Conservation (phyloP, 2,329 filamentous ascomycete genomes). For the Diaporthe sp. region DNA sequence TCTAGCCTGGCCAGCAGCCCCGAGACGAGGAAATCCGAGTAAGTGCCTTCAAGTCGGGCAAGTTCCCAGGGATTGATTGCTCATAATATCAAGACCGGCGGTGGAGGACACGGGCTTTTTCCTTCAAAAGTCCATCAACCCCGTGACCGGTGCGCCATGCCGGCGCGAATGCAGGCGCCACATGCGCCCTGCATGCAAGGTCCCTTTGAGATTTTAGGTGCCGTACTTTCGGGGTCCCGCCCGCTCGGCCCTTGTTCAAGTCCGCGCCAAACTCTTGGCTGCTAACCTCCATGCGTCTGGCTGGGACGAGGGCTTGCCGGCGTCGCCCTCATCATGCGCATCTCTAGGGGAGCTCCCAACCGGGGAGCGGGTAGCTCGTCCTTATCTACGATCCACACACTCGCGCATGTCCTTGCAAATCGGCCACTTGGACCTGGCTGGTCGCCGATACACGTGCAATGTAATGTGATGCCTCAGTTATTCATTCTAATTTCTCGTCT, state of each 20-base stretch:
- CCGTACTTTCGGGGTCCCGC: neutral
- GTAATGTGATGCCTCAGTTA: neutral
- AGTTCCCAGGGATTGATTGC: too few relatives aligned
- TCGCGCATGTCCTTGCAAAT: neutral
- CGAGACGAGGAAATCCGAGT: neutral
- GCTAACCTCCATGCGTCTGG: neutral
- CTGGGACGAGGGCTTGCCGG: too few relatives aligned
- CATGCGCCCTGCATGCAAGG: neutral
- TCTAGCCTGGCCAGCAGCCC: neutral
- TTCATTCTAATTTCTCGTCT: slow-evolving; percentile 2
- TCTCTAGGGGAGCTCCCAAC: neutral
- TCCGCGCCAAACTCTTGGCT: slow-evolving; percentile 3
- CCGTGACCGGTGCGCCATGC: neutral
- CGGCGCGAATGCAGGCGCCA: neutral
- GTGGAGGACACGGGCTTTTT: neutral
- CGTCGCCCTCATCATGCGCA: neutral
- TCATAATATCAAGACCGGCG: neutral
- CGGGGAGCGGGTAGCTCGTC: neutral
- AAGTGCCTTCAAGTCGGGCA: too few relatives aligned
- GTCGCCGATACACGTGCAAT: neutral
- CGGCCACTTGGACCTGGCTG: neutral
- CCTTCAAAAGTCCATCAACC: too few relatives aligned
- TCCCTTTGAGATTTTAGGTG: neutral
- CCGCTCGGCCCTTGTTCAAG: neutral
- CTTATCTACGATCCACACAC: neutral